These are phyloP conservation scores for Lentinula guzmanii DNA, from an alignment of 768 basidiomycete species.

Conservation along the genomic window DNA sequence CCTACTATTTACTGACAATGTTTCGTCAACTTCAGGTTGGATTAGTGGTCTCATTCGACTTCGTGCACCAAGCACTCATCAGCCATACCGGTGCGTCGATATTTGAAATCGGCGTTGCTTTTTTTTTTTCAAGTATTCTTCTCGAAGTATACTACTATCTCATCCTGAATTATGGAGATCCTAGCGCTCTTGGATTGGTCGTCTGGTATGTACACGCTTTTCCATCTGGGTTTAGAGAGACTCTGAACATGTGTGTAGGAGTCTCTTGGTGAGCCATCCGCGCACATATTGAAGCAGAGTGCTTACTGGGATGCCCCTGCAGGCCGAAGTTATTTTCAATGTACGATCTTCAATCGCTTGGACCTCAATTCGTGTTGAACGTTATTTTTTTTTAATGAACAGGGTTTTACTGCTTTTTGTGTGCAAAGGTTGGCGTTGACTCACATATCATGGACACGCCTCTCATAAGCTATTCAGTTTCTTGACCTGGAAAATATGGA, in stretches of 20 bases:
- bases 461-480: conserved; percentile 26
- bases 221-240: not conserved
- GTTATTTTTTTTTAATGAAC: conserved; percentile 6
- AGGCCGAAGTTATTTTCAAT: conserved; percentile 43
- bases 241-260: conserved; percentile 18
- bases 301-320: not conserved
- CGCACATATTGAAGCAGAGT: not conserved
- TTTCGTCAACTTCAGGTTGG: conserved; percentile 25
- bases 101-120: not conserved
- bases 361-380: no score
- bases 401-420: conserved; percentile 45
- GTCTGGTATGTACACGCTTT: not conserved
- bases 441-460: no score
- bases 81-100: conserved; percentile 33
- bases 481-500: conserved; percentile 43
- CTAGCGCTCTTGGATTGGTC: not conserved
- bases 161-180: not conserved
- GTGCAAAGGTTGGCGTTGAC: conserved; percentile 39
- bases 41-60: conserved; percentile 35
- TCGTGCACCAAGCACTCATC: conserved; percentile 41
- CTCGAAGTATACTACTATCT: not conserved
- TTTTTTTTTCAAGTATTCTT: not conserved
- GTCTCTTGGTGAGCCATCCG: conserved; percentile 26
- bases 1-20: not conserved
- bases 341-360: conserved; percentile 19